phyloP scores from a whole-genome alignment of 2,329 filamentous ascomycete genomes.

The Ceratocystis lukuohia region DNA sequence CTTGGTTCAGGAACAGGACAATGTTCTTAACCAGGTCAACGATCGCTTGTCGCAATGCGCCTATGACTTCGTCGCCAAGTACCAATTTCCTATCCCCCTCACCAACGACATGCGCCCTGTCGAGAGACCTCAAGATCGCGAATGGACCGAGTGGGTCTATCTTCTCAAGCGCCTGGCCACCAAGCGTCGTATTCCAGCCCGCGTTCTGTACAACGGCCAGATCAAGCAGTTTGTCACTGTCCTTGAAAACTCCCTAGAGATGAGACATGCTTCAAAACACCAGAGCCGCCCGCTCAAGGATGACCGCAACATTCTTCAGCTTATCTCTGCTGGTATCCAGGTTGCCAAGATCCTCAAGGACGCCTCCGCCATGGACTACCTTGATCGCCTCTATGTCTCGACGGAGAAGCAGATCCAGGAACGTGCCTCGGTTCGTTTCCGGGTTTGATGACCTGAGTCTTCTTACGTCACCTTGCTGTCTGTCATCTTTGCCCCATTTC shows the following conservation, averaged over 20 bases:
- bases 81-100: constrained; percentile 77
- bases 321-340: constrained; percentile 76
- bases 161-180: constrained; percentile 74
- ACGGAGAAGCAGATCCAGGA: constrained; percentile 70
- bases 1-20: constrained; percentile 71
- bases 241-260: constrained; percentile 75
- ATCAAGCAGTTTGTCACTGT: constrained; percentile 87
- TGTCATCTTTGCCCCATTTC: constrained; percentile 6
- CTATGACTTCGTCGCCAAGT: constrained; percentile 82
- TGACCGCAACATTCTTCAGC: constrained; percentile 75
- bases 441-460: constrained; percentile 23
- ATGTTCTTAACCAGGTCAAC: constrained; percentile 66
- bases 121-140: constrained; percentile 59
- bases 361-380: constrained; percentile 66
- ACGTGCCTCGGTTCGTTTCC: constrained; percentile 36
- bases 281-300: constrained; percentile 74
- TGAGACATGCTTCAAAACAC: constrained; percentile 74
- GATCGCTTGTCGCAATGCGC: constrained; percentile 74
- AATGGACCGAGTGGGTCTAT: constrained; percentile 90
- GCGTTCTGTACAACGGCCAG: constrained; percentile 75
- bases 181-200: constrained; percentile 70
- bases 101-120: constrained; percentile 70
- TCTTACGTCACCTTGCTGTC: constrained; percentile 3
- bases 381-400: constrained; percentile 68
- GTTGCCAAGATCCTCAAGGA: constrained; percentile 81